Conservation (phyloP, 805 yeast genomes). For the Metschnikowia vanudenii region DNA sequence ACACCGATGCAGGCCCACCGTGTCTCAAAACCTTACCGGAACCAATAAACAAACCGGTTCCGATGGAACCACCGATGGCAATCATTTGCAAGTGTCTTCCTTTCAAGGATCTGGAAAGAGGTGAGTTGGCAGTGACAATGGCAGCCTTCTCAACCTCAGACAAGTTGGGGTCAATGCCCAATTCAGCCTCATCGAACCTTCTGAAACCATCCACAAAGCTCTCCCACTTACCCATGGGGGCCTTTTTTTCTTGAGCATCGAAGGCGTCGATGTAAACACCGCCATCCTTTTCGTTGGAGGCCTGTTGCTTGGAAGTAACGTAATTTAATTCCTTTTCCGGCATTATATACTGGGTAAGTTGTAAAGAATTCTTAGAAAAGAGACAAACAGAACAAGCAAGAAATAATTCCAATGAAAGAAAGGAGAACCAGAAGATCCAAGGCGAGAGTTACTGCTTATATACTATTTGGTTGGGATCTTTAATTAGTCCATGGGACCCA, state of each 20-base stretch:
- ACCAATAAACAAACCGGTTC: conserved; percentile 69
- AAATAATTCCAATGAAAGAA: not conserved
- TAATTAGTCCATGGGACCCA: no score
- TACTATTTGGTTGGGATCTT: not conserved
- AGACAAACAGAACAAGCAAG: not conserved
- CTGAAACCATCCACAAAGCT: conserved; percentile 32
- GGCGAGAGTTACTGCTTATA: not conserved
- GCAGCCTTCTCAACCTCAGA: conserved; percentile 47
- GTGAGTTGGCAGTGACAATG: conserved; percentile 52
- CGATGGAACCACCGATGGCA: conserved; percentile 67
- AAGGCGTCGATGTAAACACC: conserved; percentile 38
- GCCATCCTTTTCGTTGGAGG: conserved; percentile 36
- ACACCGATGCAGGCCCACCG: conserved; percentile 64
- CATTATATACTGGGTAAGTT: conserved; percentile 20
- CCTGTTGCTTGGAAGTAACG: conserved; percentile 37
- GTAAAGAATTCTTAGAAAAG: not conserved
- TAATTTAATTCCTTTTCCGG: conserved; percentile 43
- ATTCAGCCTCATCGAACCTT: conserved; percentile 32
- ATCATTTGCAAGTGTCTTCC: conserved; percentile 64
- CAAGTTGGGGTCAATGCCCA: conserved; percentile 42
- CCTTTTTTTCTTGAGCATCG: conserved; percentile 21
- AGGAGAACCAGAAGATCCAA: not conserved
- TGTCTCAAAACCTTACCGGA: conserved; percentile 53
- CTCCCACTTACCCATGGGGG: conserved; percentile 18
- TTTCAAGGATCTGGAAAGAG: conserved; percentile 53